Evolutionary conservation across 129 eudicot genomes (phyloP), one percentile per base, ranked within the genome.

Genomic region (Ambrosia artemisiifolia): DNA sequence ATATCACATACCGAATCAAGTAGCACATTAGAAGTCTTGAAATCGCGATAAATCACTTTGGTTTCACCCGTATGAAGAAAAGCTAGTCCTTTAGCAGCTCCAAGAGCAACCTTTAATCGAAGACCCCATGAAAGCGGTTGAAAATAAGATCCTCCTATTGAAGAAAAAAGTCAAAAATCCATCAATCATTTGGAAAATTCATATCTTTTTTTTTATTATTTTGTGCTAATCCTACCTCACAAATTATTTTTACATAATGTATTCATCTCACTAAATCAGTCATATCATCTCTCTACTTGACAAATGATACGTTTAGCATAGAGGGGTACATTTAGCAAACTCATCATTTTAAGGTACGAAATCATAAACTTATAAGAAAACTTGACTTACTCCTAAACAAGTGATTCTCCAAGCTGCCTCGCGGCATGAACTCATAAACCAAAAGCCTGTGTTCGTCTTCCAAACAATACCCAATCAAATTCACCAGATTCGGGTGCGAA

Each of bases 81-180:
- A 74, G 97, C 97, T 51, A 91, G 97, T 54, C 97, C 97, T 79
- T 77, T 84, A 48, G 97, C 97, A n/a, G 97, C 97, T 56, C 95
- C 97, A 61, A 88, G 87, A 74, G 97, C 92, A 47, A 86, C 97
- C 79, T 88, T 92, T 75, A 92, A 72, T 3, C 97, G 94, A 55
- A 86, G 94, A 65, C 83, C 83, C 97, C 97, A 92, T 13, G 97
- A 88, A 67, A 92, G 94, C 9, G 97, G 93, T 68, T 92, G 96
- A 75, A 84, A 92, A 73, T 92, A 92, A 38, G 97, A 88, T 19
- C 97, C 97, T 81, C 91, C 97, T 92, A 71, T 51, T 1, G 16
- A 64, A 14, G 63, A 65, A 43, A 24, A 30, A 10, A 0, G 12
- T 59, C 5, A 18, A 0, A 18, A 61, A 48, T 32, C 36, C 75